Evolutionary conservation across 306 rosid species (phyloP).

Genomic region (Albizia julibrissin): DNA sequence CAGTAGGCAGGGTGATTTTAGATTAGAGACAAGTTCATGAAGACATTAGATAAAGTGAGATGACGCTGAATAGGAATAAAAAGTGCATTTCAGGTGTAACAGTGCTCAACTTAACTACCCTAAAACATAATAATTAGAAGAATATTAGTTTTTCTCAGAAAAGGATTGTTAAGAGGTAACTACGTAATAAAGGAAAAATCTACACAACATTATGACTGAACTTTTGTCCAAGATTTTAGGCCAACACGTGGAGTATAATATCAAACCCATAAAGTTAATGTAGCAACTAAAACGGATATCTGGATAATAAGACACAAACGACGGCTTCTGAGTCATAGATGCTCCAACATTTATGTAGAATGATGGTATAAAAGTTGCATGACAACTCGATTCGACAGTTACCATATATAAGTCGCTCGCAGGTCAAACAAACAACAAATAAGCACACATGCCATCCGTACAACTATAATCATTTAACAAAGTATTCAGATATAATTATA

Average conservation of each 20-base stretch:
- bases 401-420: not conserved
- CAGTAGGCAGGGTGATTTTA: not conserved
- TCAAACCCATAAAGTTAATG: not conserved
- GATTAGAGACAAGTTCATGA: not conserved
- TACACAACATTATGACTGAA: not conserved
- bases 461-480: constrained; percentile 12
- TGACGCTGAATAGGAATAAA: not conserved
- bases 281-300: not conserved
- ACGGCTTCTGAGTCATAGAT: not conserved
- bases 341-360: not conserved
- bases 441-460: constrained; percentile 4
- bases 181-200: not conserved
- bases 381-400: not conserved
- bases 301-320: not conserved
- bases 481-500: constrained; percentile 5
- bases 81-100: not conserved
- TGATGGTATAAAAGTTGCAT: not conserved
- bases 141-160: not conserved
- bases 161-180: not conserved
- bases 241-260: not conserved
- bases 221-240: not conserved
- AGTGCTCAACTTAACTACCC: constrained; percentile 12
- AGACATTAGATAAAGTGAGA: constrained; percentile 7
- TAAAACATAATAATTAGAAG: constrained; percentile 1
- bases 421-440: constrained; percentile 6